phyloP scores from a whole-genome alignment of 805 yeast species.

The Metschnikowia gelsemii region DNA sequence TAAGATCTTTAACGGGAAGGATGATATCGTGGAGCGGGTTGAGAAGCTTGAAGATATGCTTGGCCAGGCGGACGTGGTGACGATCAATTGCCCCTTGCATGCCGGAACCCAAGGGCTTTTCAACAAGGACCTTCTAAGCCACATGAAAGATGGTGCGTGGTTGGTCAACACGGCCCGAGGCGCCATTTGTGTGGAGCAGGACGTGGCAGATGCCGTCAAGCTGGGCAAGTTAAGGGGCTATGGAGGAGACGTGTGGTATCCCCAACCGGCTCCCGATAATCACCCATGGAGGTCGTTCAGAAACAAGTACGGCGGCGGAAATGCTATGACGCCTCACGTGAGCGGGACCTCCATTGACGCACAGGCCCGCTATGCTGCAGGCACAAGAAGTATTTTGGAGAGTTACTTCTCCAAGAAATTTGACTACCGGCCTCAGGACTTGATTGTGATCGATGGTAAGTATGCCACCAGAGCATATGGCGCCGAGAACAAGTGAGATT shows the following conservation, averaged over 20 bases:
- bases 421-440: slow-evolving; percentile 74
- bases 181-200: slow-evolving; percentile 71
- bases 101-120: slow-evolving; percentile 65
- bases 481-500: slow-evolving; percentile 26
- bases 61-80: slow-evolving; percentile 65
- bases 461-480: slow-evolving; percentile 78
- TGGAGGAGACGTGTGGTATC: slow-evolving; percentile 85
- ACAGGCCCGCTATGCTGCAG: slow-evolving; percentile 69
- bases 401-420: slow-evolving; percentile 59
- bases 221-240: slow-evolving; percentile 73
- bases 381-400: slow-evolving; percentile 63
- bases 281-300: slow-evolving; percentile 77
- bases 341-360: slow-evolving; percentile 82
- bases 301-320: slow-evolving; percentile 63
- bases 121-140: slow-evolving; percentile 61
- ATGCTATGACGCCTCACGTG: slow-evolving; percentile 83
- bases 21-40: slow-evolving; percentile 55
- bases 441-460: slow-evolving; percentile 68
- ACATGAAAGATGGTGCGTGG: slow-evolving; percentile 73
- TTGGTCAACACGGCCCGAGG: slow-evolving; percentile 81
- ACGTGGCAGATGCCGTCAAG: slow-evolving; percentile 69
- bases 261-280: slow-evolving; percentile 77
- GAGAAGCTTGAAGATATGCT: slow-evolving; percentile 64
- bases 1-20: slow-evolving; percentile 45
- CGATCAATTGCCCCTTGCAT: slow-evolving; percentile 76